A percentile compares a stretch with the other conserved stretches of the same genome.
Evolutionary conservation across 2,329 filamentous ascomycete genomes (phyloP).

Genomic region (Pestalotiopsis sp.): DNA sequence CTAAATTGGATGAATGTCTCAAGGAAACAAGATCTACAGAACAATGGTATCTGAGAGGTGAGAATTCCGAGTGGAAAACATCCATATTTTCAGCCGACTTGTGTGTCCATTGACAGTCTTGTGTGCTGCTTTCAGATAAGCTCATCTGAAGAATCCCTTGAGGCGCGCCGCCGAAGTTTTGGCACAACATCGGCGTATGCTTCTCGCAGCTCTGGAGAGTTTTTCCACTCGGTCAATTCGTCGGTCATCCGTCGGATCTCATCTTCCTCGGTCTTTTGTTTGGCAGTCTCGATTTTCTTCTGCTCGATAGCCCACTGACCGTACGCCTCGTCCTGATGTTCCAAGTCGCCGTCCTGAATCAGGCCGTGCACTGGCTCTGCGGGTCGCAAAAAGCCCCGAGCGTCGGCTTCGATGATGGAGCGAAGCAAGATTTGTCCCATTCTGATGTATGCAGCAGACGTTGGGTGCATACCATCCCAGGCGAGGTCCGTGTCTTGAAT

Average conservation of each 20-base stretch:
- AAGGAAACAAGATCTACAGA: too few relatives aligned
- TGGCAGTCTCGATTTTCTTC: neutral
- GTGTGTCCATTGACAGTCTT: neutral
- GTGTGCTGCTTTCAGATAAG: neutral
- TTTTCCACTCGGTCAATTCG: conserved; percentile 9
- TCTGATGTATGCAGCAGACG: conserved; percentile 22
- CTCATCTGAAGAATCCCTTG: neutral
- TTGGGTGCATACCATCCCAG: conserved; percentile 26
- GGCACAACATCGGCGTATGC: neutral
- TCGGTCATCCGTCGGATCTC: conserved; percentile 13
- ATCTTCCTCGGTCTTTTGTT: conserved; percentile 9
- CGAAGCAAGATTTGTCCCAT: conserved; percentile 22
- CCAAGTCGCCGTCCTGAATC: conserved; percentile 20
- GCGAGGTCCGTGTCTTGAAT: conserved; percentile 23
- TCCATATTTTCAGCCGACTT: neutral
- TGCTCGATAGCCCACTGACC: conserved; percentile 8
- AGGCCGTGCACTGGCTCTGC: conserved; percentile 21
- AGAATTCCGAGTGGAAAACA: neutral
- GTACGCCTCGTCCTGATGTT: conserved; percentile 15
- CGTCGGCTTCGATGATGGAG: conserved; percentile 20
- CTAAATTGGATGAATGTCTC: too few relatives aligned
- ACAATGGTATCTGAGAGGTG: neutral
- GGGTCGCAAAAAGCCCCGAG: conserved; percentile 18
- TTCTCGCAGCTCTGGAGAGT: neutral
- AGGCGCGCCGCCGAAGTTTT: neutral